These are phyloP conservation scores for Lipomyces sp. DNA, from an alignment of 805 yeast genomes.

Conservation along the genomic window DNA sequence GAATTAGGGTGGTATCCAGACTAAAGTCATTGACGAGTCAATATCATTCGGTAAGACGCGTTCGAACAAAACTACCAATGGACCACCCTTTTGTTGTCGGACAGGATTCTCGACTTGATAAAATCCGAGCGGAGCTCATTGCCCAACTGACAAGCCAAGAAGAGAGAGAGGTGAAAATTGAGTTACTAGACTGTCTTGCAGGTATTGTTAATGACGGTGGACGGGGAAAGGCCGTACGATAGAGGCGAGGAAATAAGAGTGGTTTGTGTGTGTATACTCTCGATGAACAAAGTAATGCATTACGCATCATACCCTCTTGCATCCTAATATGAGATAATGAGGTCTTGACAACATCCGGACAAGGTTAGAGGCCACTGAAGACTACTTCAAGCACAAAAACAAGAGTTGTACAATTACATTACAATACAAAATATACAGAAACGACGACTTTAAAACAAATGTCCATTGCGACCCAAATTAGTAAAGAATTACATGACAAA, in stretches of 20 bases:
- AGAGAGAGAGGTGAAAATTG: neutral
- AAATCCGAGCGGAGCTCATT: slow-evolving; percentile 9
- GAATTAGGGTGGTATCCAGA: neutral
- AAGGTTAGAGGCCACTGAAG: neutral
- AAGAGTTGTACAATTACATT: neutral
- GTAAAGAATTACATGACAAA: neutral
- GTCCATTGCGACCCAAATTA: neutral
- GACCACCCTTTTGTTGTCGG: slow-evolving; percentile 30
- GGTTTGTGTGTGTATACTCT: neutral
- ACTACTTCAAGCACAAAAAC: neutral
- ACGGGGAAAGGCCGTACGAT: neutral
- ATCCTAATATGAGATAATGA: neutral
- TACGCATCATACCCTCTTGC: neutral
- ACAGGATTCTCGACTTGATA: slow-evolving; percentile 17
- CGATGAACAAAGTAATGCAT: neutral
- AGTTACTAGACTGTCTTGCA: neutral
- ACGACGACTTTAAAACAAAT: neutral
- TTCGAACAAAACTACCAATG: slow-evolving; percentile 9
- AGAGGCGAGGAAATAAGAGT: neutral
- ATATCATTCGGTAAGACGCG: slow-evolving; percentile 6
- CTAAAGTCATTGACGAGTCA: slow-evolving; percentile 10
- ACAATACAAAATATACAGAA: neutral
- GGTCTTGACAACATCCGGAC: neutral
- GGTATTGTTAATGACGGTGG: neutral
- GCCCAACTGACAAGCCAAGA: slow-evolving; percentile 1